Base-by-base conservation (phyloP, 331 rosid species). In the Phaseolus coccineus region DNA sequence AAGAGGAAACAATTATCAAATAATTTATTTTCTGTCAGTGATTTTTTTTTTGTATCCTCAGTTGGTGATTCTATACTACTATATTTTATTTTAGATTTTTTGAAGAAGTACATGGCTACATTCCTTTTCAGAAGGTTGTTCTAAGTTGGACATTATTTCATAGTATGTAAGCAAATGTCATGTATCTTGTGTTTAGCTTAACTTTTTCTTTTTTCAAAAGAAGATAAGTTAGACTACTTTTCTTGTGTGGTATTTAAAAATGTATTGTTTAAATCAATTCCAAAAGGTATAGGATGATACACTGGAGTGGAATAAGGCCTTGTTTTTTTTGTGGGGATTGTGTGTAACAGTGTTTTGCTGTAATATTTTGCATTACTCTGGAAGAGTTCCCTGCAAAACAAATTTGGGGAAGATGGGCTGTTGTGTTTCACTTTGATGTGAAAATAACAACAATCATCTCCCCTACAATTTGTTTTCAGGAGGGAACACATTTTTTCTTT, bases 391-490 rank as follows among this genome's bases (percentile, higher is more conserved):
- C 78, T 80, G 91, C 80, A 58, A 82, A 14, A 85, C 71, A 28
- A 33, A 85, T 47, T 47, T 64, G 80, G 91, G 69, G 80, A 82
- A 69, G 83, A 69, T 82, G 90, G 87, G 84, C 84, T 85, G 82
- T 77, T 85, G 87, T 73, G 46, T 82, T 84, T 80, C 85, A 79
- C 55, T 59, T 24, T 46, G 5, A 30, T 3, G n/a, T 58, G 76
- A 77, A 68, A 84, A 56, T 74, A 8, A 73, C 84, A 82, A 82
- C 87, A 87, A 85, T 87, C 91, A 85, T 85, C 84, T 55, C n/a
- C 84, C 76, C 84, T 16, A 71, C 64, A 71, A 59, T 39, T 19
- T 76, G 24, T 4, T 71, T 73, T 33, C 22, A 4, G 62, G 50
- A 39, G 5, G 27, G 35, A 39, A 30, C 65, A 12, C 30, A 8